Evolutionary conservation across 2,329 filamentous ascomycete genomes (phyloP), one percentile per base, ranked within the genome.

Genomic region (Penicillium sp.): DNA sequence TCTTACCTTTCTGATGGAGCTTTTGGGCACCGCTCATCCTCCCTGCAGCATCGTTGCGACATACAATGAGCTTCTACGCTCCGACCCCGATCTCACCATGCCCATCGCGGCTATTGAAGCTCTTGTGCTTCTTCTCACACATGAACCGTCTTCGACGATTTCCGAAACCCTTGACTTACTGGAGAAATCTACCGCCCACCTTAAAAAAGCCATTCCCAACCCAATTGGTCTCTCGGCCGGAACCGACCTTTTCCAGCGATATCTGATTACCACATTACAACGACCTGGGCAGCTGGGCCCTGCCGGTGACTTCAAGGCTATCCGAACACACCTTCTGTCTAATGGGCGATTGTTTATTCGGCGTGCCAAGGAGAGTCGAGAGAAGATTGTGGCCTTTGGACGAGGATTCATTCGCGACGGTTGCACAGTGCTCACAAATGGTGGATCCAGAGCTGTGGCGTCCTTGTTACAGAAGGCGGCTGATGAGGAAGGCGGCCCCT

Each of bases 221-320:
- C 90, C 92, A 12, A 90, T 97, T 50, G 93, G 92, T 4, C 84
- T 97, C 13, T 91, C 90, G 42, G 94, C 95, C 49, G 94, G 94
- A 65, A 96, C 92, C 54, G 92, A 97, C 71, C 85, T 97, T 52
- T 97, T 99, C 79, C 89, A 94, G 71, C 88, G 93, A 69, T 97
- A 96, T 75, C 84, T 99, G 62, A 88, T 96, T 65, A 85, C 86
- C 50, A 91, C 82, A 17, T 72, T 87, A 62, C 82, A 86, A 69
- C 73, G 80, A 55, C 78, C 82, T 13, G 63, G 80, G 21, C 61
- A 78, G 58, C 68, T 79, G 6, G 78, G 78, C 18, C 77, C 80
- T 2, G 74, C 75, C 8, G 80, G 79, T n/a, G 86, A 89, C 68
- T 97, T 97, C 72, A 89, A 92, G 57, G 84, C 87, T 44, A 88